phyloP scores from a whole-genome alignment of 768 basidiomycete species.

The Rickenella mellea region DNA sequence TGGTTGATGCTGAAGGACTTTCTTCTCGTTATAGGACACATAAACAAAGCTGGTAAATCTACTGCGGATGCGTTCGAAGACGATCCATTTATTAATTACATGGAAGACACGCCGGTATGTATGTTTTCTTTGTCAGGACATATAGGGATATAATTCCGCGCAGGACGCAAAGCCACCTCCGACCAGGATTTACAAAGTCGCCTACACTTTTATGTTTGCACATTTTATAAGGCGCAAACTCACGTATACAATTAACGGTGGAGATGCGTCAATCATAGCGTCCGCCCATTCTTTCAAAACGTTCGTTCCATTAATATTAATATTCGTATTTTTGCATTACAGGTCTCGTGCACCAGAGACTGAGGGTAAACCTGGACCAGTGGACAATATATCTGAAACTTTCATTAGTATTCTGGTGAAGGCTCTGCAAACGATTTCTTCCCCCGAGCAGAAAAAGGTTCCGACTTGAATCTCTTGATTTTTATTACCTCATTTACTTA shows the following conservation, averaged over 20 bases:
- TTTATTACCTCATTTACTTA: background rate
- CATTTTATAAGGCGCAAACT: background rate
- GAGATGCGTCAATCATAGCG: background rate
- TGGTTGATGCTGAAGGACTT: background rate
- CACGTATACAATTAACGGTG: background rate
- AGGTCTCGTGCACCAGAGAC: background rate
- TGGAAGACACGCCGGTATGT: constrained; percentile 11
- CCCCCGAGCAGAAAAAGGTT: background rate
- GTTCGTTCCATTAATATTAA: background rate
- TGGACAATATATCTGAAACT: background rate
- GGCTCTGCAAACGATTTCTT: background rate
- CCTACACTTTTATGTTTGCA: too few species aligned
- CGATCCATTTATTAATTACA: constrained; percentile 15
- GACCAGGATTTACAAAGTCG: too few species aligned
- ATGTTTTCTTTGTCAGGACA: background rate
- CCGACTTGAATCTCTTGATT: background rate
- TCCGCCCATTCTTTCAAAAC: background rate
- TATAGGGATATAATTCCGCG: too few species aligned
- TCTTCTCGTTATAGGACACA: background rate
- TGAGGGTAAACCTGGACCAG: background rate
- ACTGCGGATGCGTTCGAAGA: constrained; percentile 7
- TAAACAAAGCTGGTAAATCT: background rate
- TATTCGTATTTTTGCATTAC: background rate
- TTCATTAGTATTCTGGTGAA: background rate
- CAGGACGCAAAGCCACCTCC: too few species aligned